phyloP scores from a whole-genome alignment of 2,329 filamentous ascomycete species.

The Fonsecaea monophora region DNA sequence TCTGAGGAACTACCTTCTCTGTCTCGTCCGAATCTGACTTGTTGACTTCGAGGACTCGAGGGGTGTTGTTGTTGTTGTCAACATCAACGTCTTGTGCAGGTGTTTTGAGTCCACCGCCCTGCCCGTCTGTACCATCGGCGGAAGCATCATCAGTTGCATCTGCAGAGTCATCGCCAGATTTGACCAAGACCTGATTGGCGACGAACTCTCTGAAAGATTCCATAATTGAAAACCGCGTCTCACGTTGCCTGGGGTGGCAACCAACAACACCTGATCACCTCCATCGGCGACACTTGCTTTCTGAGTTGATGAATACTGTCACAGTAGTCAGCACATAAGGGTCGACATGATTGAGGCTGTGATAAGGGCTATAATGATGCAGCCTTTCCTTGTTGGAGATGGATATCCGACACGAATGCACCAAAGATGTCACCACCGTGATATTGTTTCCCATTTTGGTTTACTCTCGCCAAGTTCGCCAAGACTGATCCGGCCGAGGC shows the following conservation, averaged over 20 bases:
- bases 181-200: slow-evolving; percentile 19
- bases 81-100: slow-evolving; percentile 5
- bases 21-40: slow-evolving; percentile 21
- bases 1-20: slow-evolving; percentile 29
- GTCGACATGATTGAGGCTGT: neutral
- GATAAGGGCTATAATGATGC: neutral
- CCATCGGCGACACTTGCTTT: slow-evolving; percentile 2
- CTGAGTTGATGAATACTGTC: neutral
- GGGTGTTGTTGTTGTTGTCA: slow-evolving; percentile 7
- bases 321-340: neutral
- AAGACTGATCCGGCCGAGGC: slow-evolving; percentile 5
- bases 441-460: neutral
- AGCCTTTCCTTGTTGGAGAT: neutral
- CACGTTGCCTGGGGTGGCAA: slow-evolving; percentile 14
- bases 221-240: slow-evolving; percentile 16
- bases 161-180: slow-evolving; percentile 43
- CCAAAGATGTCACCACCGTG: neutral
- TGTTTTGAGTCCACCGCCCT: neutral
- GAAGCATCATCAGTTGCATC: slow-evolving; percentile 25
- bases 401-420: neutral
- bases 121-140: slow-evolving; percentile 2
- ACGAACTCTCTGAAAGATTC: slow-evolving; percentile 35
- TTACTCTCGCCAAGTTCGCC: neutral
- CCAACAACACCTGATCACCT: slow-evolving; percentile 1
- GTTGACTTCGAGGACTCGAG: slow-evolving; percentile 20